Conservation (phyloP, 75 land plant species). For the Selaginella moellendorffii region DNA sequence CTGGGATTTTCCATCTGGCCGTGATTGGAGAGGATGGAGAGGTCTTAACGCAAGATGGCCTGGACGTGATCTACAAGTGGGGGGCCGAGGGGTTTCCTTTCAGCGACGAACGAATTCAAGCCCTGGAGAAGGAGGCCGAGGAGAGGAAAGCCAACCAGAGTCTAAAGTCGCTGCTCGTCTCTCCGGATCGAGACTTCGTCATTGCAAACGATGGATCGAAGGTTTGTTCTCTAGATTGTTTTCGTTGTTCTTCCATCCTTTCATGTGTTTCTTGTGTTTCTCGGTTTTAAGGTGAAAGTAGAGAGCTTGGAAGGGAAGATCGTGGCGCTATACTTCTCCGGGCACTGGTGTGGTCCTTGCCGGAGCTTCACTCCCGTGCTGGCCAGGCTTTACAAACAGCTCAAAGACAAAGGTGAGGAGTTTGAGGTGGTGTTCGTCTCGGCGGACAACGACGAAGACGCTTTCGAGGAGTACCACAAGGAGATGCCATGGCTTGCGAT, state of each 20-base stretch:
- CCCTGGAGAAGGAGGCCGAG: conserved; percentile 25
- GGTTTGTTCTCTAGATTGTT: not conserved
- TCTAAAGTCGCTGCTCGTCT: conserved; percentile 29
- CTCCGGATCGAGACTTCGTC: not conserved
- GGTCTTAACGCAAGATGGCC: conserved; percentile 12
- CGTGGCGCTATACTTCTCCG: conserved; percentile 46
- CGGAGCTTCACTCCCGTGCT: conserved; percentile 33
- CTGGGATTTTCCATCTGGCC: conserved; percentile 17
- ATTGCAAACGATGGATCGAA: not conserved
- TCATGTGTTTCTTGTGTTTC: not conserved
- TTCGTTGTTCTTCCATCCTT: not conserved
- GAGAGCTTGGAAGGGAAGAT: conserved; percentile 41
- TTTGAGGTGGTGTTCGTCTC: conserved; percentile 58
- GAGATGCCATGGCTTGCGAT: conserved; percentile 60
- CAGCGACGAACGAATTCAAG: conserved; percentile 9
- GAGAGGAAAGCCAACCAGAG: conserved; percentile 19
- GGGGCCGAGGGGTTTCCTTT: conserved; percentile 20
- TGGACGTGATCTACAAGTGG: conserved; percentile 19
- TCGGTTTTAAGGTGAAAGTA: conserved; percentile 28
- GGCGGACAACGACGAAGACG: conserved; percentile 32
- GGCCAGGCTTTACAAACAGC: conserved; percentile 23
- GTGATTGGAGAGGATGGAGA: conserved; percentile 17
- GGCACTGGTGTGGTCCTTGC: conserved; percentile 52
- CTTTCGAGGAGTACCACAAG: conserved; percentile 30
- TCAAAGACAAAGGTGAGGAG: conserved; percentile 14